phyloP scores from a whole-genome alignment of 2,329 filamentous ascomycete species.

The Sclerotinia borealis region DNA sequence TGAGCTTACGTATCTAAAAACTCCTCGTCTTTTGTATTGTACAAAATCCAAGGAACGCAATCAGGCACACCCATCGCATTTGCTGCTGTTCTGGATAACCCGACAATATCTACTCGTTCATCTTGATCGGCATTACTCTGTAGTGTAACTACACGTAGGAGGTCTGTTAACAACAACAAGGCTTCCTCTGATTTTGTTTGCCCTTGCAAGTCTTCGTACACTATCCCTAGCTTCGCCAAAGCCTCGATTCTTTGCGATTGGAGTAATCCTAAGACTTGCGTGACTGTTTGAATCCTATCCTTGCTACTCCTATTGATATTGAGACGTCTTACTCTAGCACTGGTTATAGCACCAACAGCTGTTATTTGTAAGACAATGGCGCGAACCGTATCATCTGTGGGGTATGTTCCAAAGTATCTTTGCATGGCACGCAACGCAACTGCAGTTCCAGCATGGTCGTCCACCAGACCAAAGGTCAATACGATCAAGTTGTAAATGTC shows the following conservation, averaged over 20 bases:
- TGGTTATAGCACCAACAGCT: constrained; percentile 33
- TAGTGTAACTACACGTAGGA: constrained; percentile 26
- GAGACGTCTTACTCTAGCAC: constrained; percentile 31
- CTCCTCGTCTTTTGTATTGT: constrained; percentile 6
- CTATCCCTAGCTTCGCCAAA: constrained; percentile 26
- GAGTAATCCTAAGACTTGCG: constrained; percentile 39
- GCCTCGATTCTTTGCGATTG: constrained; percentile 28
- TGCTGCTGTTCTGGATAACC: constrained; percentile 15
- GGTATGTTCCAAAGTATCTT: constrained; percentile 38
- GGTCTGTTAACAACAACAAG: constrained; percentile 25
- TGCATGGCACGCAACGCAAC: constrained; percentile 43
- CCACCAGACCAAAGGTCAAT: constrained; percentile 43
- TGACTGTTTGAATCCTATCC: constrained; percentile 39
- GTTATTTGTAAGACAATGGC: constrained; percentile 45
- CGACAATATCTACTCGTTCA: not conserved
- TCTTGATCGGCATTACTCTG: not conserved
- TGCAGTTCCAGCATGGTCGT: constrained; percentile 43
- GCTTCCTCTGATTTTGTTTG: constrained; percentile 30
- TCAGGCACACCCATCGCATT: constrained; percentile 26
- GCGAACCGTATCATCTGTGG: constrained; percentile 41
- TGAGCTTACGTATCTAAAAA: not conserved
- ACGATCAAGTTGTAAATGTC: constrained; percentile 48
- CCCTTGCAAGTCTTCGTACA: constrained; percentile 25
- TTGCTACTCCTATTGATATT: constrained; percentile 35
- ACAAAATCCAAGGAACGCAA: constrained; percentile 14